These are phyloP conservation scores for Phanerochaete carnosa DNA, from an alignment of 768 basidiomycete genomes.

Conservation along the genomic window DNA sequence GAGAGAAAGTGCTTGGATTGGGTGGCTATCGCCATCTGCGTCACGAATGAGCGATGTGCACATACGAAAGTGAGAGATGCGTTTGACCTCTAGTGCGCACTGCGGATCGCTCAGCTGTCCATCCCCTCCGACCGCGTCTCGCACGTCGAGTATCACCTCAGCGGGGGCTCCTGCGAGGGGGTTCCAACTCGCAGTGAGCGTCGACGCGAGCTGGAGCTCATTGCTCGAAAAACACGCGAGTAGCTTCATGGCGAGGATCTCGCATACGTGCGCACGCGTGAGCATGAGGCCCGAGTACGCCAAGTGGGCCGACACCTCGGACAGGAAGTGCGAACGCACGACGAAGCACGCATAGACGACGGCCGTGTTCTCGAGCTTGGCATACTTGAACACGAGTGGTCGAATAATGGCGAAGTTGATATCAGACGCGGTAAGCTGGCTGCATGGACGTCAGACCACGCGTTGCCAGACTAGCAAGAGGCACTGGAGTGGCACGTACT, in stretches of 20 bases:
- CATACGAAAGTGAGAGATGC: background rate
- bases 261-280: slow-evolving; percentile 75
- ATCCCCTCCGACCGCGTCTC: slow-evolving; percentile 52
- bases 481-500: slow-evolving; percentile 46
- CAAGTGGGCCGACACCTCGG: slow-evolving; percentile 64
- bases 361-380: slow-evolving; percentile 70
- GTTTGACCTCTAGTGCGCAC: slow-evolving; percentile 81
- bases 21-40: slow-evolving; percentile 90
- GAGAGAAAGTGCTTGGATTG: slow-evolving; percentile 81
- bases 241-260: slow-evolving; percentile 87
- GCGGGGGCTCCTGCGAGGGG: slow-evolving; percentile 74
- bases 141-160: slow-evolving; percentile 67
- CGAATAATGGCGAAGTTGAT: slow-evolving; percentile 79
- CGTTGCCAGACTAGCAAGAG: background rate
- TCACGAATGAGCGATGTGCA: background rate
- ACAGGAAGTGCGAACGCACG: slow-evolving; percentile 74
- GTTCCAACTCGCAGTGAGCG: slow-evolving; percentile 81
- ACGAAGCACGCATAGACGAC: slow-evolving; percentile 76
- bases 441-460: slow-evolving; percentile 21
- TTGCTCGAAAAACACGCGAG: slow-evolving; percentile 69
- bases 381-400: slow-evolving; percentile 77
- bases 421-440: slow-evolving; percentile 81
- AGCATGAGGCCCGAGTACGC: slow-evolving; percentile 74
- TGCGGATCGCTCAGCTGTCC: slow-evolving; percentile 66
- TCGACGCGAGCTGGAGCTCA: slow-evolving; percentile 74